These are phyloP conservation scores for Collybia nuda DNA, from an alignment of 768 basidiomycete genomes.

Conservation along the genomic window DNA sequence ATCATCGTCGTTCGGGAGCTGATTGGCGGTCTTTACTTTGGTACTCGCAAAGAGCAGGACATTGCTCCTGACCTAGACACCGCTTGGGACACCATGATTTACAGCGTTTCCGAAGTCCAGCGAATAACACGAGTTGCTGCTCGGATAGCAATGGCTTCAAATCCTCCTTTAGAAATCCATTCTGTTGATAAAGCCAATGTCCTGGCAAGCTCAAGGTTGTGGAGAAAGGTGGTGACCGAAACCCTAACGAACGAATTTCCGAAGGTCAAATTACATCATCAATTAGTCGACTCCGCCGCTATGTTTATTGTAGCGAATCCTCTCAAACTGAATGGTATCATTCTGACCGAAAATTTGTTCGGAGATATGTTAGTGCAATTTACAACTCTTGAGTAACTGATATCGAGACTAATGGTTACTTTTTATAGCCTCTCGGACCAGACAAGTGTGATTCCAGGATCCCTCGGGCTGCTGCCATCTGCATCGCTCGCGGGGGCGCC, in stretches of 20 bases:
- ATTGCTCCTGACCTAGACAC: slow-evolving; percentile 59
- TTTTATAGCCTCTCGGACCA: slow-evolving; percentile 90
- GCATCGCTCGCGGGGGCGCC: slow-evolving; percentile 93
- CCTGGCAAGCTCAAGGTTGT: slow-evolving; percentile 89
- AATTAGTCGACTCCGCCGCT: slow-evolving; percentile 92
- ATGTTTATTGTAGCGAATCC: slow-evolving; percentile 94
- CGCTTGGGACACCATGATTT: slow-evolving; percentile 93
- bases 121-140: slow-evolving; percentile 96
- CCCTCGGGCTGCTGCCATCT: slow-evolving; percentile 93
- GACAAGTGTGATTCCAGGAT: slow-evolving; percentile 95
- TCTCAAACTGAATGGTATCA: slow-evolving; percentile 89
- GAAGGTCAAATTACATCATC: slow-evolving; percentile 83
- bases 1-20: slow-evolving; percentile 96
- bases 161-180: slow-evolving; percentile 87
- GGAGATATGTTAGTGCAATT: slow-evolving; percentile 84
- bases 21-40: slow-evolving; percentile 96
- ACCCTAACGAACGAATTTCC: slow-evolving; percentile 85
- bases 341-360: slow-evolving; percentile 94
- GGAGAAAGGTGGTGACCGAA: slow-evolving; percentile 92
- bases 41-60: slow-evolving; percentile 85
- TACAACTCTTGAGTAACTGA: neutral
- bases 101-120: slow-evolving; percentile 88
- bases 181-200: slow-evolving; percentile 99
- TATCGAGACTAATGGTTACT: slow-evolving; percentile 3
- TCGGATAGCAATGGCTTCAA: slow-evolving; percentile 78